Conservation (phyloP, 305 asterid species). For the Fraxinus paxiana region DNA sequence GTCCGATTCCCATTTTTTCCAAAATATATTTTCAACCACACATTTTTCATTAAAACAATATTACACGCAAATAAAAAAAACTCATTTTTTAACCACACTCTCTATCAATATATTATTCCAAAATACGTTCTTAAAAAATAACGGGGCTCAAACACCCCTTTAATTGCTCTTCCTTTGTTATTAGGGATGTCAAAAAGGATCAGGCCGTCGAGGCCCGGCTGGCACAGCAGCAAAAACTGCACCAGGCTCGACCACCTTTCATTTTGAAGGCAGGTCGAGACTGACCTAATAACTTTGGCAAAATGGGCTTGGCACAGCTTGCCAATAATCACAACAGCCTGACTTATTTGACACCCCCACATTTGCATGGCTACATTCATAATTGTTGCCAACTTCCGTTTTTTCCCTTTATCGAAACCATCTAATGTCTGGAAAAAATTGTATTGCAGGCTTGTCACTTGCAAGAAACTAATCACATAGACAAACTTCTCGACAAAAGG, state of each 20-base stretch:
- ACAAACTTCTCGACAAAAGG: slow-evolving; percentile 58
- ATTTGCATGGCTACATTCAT: not conserved
- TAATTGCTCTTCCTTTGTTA: not conserved
- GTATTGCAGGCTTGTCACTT: slow-evolving; percentile 61
- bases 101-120: no score
- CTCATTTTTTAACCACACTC: no score
- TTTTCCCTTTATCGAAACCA: not conserved
- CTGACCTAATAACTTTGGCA: not conserved
- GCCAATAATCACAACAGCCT: not conserved
- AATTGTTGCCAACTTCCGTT: not conserved
- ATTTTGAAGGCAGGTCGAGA: not conserved
- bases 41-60: no score
- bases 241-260: not conserved
- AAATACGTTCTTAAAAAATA: no score
- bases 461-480: slow-evolving; percentile 51
- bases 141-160: no score
- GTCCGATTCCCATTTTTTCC: no score
- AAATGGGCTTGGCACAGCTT: not conserved
- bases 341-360: not conserved
- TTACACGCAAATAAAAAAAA: no score
- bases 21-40: no score
- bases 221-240: not conserved
- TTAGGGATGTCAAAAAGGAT: not conserved
- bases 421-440: not conserved
- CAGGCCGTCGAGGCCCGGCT: not conserved